Evolutionary conservation across 805 yeast species (phyloP).

Genomic region (Cyberlindnera nakhonratchasimensis): DNA sequence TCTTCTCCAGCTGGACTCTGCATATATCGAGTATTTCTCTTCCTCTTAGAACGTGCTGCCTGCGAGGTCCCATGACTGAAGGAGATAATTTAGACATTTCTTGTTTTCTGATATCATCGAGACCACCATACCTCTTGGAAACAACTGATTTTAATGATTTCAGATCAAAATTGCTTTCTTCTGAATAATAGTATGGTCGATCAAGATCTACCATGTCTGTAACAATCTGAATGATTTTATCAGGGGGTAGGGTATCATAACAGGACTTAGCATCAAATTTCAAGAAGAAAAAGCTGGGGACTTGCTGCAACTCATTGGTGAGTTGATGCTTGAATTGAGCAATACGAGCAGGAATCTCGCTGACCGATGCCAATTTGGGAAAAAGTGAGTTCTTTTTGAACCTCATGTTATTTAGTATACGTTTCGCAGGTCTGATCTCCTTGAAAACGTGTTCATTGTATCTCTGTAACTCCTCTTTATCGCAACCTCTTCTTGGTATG

Average conservation of each 20-base stretch:
- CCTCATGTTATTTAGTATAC: conserved; percentile 35
- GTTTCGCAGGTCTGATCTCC: conserved; percentile 42
- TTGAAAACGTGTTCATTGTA: conserved; percentile 35
- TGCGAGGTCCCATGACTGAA: background rate
- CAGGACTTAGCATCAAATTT: conserved; percentile 78
- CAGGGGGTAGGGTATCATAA: conserved; percentile 66
- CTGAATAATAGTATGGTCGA: conserved; percentile 10
- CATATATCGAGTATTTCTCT: conserved; percentile 45
- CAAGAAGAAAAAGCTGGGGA: conserved; percentile 45
- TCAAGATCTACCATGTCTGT: conserved; percentile 29
- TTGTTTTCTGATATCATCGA: background rate
- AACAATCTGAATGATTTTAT: conserved; percentile 36
- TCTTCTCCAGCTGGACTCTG: conserved; percentile 48
- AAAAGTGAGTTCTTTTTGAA: conserved; percentile 24
- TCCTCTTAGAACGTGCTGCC: conserved; percentile 33
- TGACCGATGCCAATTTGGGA: conserved; percentile 39
- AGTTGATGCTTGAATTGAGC: conserved; percentile 35
- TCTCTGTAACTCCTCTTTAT: conserved; percentile 25
- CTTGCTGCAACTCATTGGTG: conserved; percentile 12
- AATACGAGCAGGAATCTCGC: conserved; percentile 42
- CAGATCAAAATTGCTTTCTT: conserved; percentile 1
- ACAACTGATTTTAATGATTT: background rate
- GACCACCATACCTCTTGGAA: background rate
- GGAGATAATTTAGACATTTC: background rate
- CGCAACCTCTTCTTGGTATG: conserved; percentile 43